phyloP scores from a whole-genome alignment of 306 rosid genomes.

The Dryas drummondii region DNA sequence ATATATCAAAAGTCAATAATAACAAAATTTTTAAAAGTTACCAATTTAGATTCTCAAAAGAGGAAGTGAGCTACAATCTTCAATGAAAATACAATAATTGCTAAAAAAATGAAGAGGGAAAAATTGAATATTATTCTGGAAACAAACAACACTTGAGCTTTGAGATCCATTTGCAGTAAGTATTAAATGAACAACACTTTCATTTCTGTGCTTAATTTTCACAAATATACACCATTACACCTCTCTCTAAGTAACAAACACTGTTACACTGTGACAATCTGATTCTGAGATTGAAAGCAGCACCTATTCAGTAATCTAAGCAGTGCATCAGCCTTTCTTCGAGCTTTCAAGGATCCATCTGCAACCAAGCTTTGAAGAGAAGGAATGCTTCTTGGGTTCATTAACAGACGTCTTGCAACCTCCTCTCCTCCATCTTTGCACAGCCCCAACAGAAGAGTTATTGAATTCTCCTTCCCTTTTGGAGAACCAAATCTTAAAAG shows the following conservation, averaged over 20 bases:
- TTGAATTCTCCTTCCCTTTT: conserved; percentile 81
- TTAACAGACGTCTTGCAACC: conserved; percentile 63
- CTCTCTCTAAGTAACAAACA: conserved; percentile 8
- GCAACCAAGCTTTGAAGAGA: conserved; percentile 75
- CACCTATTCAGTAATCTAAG: conserved; percentile 74
- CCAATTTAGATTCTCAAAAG: no score
- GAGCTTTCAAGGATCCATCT: conserved; percentile 76
- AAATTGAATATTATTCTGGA: neutral
- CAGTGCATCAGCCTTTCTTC: conserved; percentile 83
- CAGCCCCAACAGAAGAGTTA: conserved; percentile 70
- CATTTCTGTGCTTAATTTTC: conserved; percentile 31
- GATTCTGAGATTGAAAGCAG: conserved; percentile 67
- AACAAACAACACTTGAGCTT: neutral
- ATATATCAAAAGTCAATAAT: no score
- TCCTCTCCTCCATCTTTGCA: conserved; percentile 84
- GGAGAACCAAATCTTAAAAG: conserved; percentile 87
- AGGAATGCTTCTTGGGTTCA: conserved; percentile 79
- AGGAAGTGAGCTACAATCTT: neutral
- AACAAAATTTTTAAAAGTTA: no score
- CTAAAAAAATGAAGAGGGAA: neutral
- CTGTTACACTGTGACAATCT: conserved; percentile 28
- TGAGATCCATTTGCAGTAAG: conserved; percentile 17
- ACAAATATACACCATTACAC: conserved; percentile 36
- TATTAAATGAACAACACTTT: conserved; percentile 23
- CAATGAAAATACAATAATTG: neutral